Conservation (phyloP, 192 early-diverging fungal genomes). For the Podila epigama region DNA sequence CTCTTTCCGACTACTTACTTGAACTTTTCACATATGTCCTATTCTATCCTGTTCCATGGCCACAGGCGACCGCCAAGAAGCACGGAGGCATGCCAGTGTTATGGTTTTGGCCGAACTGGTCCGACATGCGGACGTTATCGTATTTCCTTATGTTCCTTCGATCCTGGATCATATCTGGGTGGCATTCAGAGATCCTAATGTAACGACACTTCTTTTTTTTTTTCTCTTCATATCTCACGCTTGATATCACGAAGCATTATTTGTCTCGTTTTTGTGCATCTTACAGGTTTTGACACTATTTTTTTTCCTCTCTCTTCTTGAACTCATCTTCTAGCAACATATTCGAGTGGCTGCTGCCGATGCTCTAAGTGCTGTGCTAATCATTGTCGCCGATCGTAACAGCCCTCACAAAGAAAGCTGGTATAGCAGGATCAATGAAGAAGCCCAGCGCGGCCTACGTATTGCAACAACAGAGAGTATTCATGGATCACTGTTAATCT, state of each 20-base stretch:
- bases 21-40: too few relatives aligned
- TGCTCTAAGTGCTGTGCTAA: slow-evolving; percentile 77
- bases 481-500: slow-evolving; percentile 87
- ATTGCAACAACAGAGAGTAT: slow-evolving; percentile 76
- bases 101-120: slow-evolving; percentile 79
- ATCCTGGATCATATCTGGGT: slow-evolving; percentile 88
- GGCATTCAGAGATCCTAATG: slow-evolving; percentile 81
- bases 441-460: slow-evolving; percentile 76
- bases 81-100: slow-evolving; percentile 80
- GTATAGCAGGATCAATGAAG: slow-evolving; percentile 85
- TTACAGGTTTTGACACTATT: too few relatives aligned
- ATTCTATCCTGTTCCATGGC: neutral
- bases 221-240: neutral
- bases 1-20: too few relatives aligned
- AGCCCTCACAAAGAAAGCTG: slow-evolving; percentile 64
- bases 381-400: slow-evolving; percentile 82
- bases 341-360: slow-evolving; percentile 87
- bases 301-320: neutral
- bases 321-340: slow-evolving; percentile 33
- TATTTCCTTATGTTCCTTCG: slow-evolving; percentile 81
- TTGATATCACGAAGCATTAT: neutral
- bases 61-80: slow-evolving; percentile 80
- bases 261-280: neutral
- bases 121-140: slow-evolving; percentile 78
- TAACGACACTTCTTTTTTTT: slow-evolving; percentile 9